Evolutionary conservation across 83 land plant genomes (phyloP).

Genomic region (Diphasiastrum complanatum): DNA sequence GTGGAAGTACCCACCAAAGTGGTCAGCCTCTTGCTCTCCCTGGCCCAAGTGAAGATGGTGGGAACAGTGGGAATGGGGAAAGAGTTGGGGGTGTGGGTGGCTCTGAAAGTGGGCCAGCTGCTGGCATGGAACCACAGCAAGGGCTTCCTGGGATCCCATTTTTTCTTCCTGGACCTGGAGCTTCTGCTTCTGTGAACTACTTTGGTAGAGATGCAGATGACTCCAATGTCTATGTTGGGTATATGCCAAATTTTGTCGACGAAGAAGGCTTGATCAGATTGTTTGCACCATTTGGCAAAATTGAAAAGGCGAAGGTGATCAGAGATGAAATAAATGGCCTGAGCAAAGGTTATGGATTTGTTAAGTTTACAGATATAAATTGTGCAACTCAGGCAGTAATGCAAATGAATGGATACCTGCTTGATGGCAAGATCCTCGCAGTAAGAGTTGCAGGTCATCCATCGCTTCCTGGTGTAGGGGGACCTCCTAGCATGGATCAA

Average conservation of each 20-base stretch:
- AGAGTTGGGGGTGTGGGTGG: neutral
- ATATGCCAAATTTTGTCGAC: neutral
- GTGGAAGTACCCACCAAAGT: neutral
- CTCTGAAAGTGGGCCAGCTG: neutral
- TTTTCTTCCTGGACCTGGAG: neutral
- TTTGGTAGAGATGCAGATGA: neutral
- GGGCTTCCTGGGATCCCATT: neutral
- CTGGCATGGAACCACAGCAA: neutral
- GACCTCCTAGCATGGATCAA: neutral
- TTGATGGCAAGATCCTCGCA: slow-evolving; percentile 1
- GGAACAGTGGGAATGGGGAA: neutral
- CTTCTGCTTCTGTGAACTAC: too few relatives aligned
- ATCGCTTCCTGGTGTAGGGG: neutral
- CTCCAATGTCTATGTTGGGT: neutral
- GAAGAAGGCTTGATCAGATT: neutral
- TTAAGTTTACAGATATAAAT: neutral
- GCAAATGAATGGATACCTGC: neutral
- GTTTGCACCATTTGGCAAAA: neutral
- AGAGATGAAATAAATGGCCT: neutral
- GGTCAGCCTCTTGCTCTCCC: neutral
- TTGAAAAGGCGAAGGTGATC: slow-evolving; percentile 3
- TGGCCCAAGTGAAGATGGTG: too few relatives aligned
- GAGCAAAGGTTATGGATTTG: slow-evolving; percentile 9
- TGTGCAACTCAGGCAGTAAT: neutral
- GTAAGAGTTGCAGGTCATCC: slow-evolving; percentile 1